Conservation (phyloP, 108 stramenopile species). For the Nitzschia putrida region DNA sequence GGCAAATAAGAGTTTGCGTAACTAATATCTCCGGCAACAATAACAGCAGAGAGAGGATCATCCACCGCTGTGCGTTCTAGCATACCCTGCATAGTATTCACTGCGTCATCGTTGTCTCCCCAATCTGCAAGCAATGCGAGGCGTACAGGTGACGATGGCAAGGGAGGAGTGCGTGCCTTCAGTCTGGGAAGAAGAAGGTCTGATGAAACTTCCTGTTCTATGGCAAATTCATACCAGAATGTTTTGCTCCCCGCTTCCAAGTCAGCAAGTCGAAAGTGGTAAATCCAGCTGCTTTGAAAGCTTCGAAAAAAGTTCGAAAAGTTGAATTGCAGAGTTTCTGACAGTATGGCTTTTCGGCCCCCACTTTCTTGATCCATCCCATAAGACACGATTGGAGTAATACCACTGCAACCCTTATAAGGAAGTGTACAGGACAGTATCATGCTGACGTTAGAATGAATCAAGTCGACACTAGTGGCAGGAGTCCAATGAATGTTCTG, state of each 20-base stretch:
- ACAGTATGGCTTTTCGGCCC: background rate
- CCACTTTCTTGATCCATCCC: background rate
- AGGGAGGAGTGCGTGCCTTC: slow-evolving; percentile 25
- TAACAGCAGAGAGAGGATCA: slow-evolving; percentile 15
- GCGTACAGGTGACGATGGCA: slow-evolving; percentile 18
- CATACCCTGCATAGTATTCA: slow-evolving; percentile 42
- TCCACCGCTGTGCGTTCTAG: background rate
- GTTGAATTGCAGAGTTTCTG: slow-evolving; percentile 5
- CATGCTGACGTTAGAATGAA: slow-evolving; percentile 25
- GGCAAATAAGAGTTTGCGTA: slow-evolving; percentile 69
- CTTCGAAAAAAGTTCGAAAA: background rate
- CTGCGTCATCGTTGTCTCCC: slow-evolving; percentile 33
- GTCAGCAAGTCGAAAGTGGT: slow-evolving; percentile 40
- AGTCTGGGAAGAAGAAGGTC: slow-evolving; percentile 3
- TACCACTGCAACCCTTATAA: background rate
- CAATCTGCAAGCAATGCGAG: slow-evolving; percentile 43
- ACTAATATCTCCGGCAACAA: slow-evolving; percentile 68
- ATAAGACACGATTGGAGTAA: background rate
- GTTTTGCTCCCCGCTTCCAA: slow-evolving; percentile 17
- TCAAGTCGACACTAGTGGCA: slow-evolving; percentile 16
- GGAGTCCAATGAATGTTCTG: slow-evolving; percentile 27
- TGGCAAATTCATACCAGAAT: slow-evolving; percentile 37
- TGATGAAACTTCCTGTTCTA: background rate
- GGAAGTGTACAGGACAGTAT: slow-evolving; percentile 36
- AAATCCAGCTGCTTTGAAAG: slow-evolving; percentile 35